Evolutionary conservation across 345 rosid genomes (phyloP).

Genomic region (Carallia pectinifolia): DNA sequence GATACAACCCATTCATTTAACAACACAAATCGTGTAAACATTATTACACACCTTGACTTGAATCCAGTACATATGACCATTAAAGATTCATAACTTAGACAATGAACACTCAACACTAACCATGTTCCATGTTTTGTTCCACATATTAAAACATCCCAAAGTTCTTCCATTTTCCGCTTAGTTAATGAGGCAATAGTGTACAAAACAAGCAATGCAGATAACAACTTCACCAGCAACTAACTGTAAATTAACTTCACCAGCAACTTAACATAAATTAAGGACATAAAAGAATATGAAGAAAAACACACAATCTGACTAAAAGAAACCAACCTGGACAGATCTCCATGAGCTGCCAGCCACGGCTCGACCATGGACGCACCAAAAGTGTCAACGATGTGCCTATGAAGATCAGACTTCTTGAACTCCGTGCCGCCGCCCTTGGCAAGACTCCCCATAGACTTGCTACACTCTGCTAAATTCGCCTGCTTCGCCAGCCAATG

Average conservation of each 20-base stretch:
- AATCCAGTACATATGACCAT: neutral
- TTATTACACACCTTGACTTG: neutral
- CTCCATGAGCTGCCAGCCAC: slow-evolving; percentile 93
- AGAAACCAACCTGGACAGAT: slow-evolving; percentile 69
- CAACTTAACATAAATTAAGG: neutral
- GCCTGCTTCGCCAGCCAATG: slow-evolving; percentile 94
- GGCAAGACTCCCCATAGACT: slow-evolving; percentile 53
- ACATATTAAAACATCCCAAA: neutral
- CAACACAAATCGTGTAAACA: neutral
- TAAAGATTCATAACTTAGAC: neutral
- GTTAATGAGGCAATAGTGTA: neutral
- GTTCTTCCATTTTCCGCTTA: neutral
- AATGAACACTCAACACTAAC: neutral
- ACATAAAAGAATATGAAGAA: neutral
- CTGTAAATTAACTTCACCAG: neutral
- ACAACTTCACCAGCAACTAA: neutral
- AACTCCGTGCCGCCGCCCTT: slow-evolving; percentile 42
- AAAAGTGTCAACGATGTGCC: slow-evolving; percentile 73
- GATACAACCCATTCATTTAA: neutral
- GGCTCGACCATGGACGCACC: slow-evolving; percentile 96
- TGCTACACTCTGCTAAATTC: slow-evolving; percentile 83
- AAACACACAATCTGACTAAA: neutral
- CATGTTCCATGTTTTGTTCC: neutral
- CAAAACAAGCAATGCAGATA: neutral
- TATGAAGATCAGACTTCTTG: slow-evolving; percentile 56